phyloP scores from a whole-genome alignment of 345 rosid species.

The Eucalyptus coolabah region DNA sequence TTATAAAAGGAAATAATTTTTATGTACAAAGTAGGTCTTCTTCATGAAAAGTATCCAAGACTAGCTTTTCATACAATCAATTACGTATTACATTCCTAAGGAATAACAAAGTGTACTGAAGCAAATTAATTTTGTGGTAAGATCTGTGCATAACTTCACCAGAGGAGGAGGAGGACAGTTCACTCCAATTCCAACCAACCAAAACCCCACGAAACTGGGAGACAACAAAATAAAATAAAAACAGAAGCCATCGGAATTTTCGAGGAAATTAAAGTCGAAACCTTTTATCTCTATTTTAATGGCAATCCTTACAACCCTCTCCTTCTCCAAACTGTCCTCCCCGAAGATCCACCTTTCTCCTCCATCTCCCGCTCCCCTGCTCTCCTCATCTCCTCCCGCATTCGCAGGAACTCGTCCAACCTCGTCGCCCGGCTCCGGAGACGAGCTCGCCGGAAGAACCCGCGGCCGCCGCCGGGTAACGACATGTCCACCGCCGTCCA shows the following conservation, averaged over 20 bases:
- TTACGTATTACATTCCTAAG: not conserved
- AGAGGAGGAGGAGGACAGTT: not conserved
- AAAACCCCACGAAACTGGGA: not conserved
- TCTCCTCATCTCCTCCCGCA: not conserved
- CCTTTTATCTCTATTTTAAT: not conserved
- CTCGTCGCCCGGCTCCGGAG: constrained; percentile 2
- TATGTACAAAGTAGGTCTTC: not conserved
- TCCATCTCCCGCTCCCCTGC: not conserved
- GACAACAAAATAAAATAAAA: not conserved
- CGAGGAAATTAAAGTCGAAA: not conserved
- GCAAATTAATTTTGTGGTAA: not conserved
- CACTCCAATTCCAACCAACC: not conserved
- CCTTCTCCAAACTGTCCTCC: constrained; percentile 18
- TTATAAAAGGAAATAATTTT: not conserved
- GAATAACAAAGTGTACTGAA: not conserved
- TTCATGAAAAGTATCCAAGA: not conserved
- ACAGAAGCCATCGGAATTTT: not conserved
- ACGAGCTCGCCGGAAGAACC: constrained; percentile 5
- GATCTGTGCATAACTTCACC: not conserved
- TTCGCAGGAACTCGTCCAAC: not conserved
- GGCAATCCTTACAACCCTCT: constrained; percentile 6
- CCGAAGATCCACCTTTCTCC: not conserved
- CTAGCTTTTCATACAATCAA: not conserved
- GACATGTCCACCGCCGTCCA: constrained; percentile 14
- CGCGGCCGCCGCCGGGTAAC: not conserved